Evolutionary conservation across 2,329 filamentous ascomycete species (phyloP), one percentile per base, ranked within the genome.

Genomic region (Huntiella decipiens): DNA sequence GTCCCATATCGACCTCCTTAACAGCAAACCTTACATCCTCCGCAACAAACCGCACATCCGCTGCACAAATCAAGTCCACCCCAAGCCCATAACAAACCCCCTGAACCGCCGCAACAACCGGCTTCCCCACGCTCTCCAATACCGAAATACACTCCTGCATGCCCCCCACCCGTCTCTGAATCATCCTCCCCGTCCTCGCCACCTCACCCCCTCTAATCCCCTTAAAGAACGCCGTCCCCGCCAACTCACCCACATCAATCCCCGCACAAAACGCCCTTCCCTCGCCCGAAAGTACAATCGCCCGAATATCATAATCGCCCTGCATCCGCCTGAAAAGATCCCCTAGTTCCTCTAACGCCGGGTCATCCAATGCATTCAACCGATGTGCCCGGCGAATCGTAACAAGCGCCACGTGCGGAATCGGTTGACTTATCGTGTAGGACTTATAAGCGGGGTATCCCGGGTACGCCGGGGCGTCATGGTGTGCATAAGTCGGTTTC

Each of bases 81-180:
- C 76, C 82, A 7, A 92, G 67, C 12, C 86, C 85, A 54, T 83
- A 76, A 3, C 78, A 71, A 53, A 87, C 74, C 36, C 80, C 86
- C 55, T 93, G 83, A 52, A 94, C 63, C 15, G 85, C 77, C 44
- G 75, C 79, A 49, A 96, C 81, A 32, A 95, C 83, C 50, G 85
- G 85, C 63, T 96, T 96, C 63, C 91, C 82, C 62, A 88, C 96
- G 54, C 71, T 77, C 60, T 95, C 88, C 45, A 93, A 65, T 11
- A 77, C 71, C 1, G 69, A 70, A 51, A 98, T 77, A 55, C 77
- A 81, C 44, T 72, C 70, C 61, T 98, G 91, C 60, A 95, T 92
- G 51, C 84, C 76, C 50, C 70, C 61, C 48, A 96, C 78, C 58
- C 84, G 72, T 31, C 76, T 70, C 42, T 82, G 71, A 43, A 87